A percentile compares a stretch with the other conserved stretches of the same genome.
Conservation (phyloP, 1,139 yeast genomes). For the Protomyces arabidopsidicola region DNA sequence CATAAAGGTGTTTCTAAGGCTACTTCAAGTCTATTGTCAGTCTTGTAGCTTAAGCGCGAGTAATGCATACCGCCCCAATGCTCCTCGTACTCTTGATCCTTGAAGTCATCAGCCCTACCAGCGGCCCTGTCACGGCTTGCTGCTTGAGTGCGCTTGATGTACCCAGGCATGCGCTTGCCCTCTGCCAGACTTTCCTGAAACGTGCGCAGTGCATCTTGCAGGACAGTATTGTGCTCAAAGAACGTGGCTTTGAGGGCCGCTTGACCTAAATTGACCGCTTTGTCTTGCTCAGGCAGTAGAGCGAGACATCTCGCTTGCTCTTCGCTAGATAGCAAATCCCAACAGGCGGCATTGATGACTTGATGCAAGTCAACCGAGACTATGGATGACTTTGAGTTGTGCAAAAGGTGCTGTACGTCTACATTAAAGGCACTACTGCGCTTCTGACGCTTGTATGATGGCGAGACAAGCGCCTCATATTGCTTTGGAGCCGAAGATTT, state of each 20-base stretch:
- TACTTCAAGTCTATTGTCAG: no score
- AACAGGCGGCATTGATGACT: conserved; percentile 3
- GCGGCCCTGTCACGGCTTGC: conserved; percentile 20
- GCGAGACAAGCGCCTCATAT: background rate
- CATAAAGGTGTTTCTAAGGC: background rate
- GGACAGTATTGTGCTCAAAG: conserved; percentile 22
- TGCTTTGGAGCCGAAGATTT: background rate
- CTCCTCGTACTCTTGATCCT: conserved; percentile 29
- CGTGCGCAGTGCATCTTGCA: conserved; percentile 25
- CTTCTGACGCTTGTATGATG: background rate
- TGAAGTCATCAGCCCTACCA: conserved; percentile 28
- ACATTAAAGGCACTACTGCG: background rate
- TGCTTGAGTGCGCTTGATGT: conserved; percentile 8
- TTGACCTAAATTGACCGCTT: background rate
- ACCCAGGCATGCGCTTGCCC: conserved; percentile 22
- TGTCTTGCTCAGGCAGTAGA: conserved; percentile 23
- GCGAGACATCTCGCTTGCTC: conserved; percentile 3
- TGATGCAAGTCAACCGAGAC: background rate
- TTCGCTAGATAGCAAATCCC: conserved; percentile 4
- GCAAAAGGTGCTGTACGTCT: background rate
- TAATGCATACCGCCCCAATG: conserved; percentile 31
- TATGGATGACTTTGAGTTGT: conserved; percentile 1
- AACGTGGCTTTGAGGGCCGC: background rate
- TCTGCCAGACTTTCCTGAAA: conserved; percentile 25
- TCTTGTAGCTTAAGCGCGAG: no score